phyloP scores from a whole-genome alignment of 2,329 filamentous ascomycete genomes.

The Colletotrichum sp. region DNA sequence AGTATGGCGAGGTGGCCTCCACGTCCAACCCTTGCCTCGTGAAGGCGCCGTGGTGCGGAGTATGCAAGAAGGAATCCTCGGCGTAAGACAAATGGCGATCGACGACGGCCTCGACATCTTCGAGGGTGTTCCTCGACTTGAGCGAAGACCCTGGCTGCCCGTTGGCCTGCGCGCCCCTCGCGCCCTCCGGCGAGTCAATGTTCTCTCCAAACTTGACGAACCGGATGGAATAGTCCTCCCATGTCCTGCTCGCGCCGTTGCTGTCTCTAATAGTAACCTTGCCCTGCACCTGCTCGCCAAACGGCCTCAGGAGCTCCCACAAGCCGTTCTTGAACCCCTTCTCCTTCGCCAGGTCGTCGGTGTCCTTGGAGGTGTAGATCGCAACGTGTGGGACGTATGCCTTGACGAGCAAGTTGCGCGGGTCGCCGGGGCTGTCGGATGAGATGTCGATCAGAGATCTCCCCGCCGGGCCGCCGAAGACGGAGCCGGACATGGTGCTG shows the following conservation, averaged over 20 bases:
- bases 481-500: constrained; percentile 56
- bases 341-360: constrained; percentile 75
- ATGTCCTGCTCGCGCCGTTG: constrained; percentile 78
- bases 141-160: constrained; percentile 24
- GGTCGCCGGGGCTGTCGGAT: constrained; percentile 55
- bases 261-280: constrained; percentile 93
- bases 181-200: constrained; percentile 53
- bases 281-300: constrained; percentile 85
- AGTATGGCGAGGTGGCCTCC: constrained; percentile 74
- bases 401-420: constrained; percentile 72
- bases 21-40: constrained; percentile 46
- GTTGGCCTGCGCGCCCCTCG: constrained; percentile 34
- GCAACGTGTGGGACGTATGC: constrained; percentile 90
- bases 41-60: constrained; percentile 39
- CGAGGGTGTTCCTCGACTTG: constrained; percentile 39
- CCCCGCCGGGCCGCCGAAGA: constrained; percentile 54
- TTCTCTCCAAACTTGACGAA: constrained; percentile 75
- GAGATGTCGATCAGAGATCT: constrained; percentile 48
- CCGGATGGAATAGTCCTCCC: constrained; percentile 89
- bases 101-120: constrained; percentile 79
- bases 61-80: constrained; percentile 60
- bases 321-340: constrained; percentile 87
- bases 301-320: constrained; percentile 85
- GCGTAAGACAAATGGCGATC: constrained; percentile 79
- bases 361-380: constrained; percentile 85